phyloP scores from a whole-genome alignment of 176 grass and related monocot genomes.

The Eremochloa ophiuroides region DNA sequence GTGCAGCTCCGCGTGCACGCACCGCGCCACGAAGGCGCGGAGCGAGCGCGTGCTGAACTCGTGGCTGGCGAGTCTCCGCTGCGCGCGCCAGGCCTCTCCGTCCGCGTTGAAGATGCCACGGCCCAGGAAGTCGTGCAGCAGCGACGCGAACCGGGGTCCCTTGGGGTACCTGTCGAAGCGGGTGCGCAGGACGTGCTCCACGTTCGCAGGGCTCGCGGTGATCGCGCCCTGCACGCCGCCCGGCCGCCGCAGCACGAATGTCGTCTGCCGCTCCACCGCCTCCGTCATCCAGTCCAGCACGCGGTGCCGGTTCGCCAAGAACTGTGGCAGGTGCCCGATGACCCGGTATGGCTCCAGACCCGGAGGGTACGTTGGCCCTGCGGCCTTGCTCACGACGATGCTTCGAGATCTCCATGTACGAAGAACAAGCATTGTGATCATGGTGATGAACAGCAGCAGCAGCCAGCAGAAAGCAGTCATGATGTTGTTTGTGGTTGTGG shows the following conservation, averaged over 20 bases:
- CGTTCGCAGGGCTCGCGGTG: constrained; percentile 31
- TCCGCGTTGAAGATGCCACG: constrained; percentile 42
- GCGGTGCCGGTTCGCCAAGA: not conserved
- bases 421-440: not conserved
- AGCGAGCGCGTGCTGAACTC: constrained; percentile 3
- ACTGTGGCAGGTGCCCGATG: not conserved
- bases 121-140: constrained; percentile 39
- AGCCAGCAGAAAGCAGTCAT: not conserved
- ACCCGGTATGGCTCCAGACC: not conserved
- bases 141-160: not conserved
- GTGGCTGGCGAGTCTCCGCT: constrained; percentile 33
- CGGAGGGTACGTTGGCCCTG: not conserved
- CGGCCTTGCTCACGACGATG: not conserved
- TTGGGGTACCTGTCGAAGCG: constrained; percentile 36
- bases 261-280: not conserved
- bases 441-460: not conserved
- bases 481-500: no score
- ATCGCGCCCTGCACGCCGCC: not conserved
- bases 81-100: constrained; percentile 34
- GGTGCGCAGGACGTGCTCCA: constrained; percentile 39
- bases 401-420: not conserved
- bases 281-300: not conserved
- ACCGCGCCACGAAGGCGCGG: constrained; percentile 28
- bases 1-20: constrained; percentile 23
- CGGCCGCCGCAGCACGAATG: not conserved